Percentiles rank a stretch among this genome's conserved stretches.
Evolutionary conservation across 176 grass and related monocot genomes (phyloP).

Genomic region (Stipa capillata): DNA sequence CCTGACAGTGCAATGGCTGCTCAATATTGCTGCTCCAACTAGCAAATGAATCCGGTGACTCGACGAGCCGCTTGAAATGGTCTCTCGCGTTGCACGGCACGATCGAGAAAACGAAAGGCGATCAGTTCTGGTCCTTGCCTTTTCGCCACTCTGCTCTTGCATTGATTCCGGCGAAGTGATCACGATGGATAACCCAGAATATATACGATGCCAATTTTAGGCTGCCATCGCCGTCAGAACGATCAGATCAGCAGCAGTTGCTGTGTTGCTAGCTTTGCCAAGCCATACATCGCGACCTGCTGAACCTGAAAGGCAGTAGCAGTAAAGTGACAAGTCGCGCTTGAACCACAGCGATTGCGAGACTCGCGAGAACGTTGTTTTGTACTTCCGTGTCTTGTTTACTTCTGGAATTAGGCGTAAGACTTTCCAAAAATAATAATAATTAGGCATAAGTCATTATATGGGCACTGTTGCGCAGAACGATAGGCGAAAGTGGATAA

Average conservation of each 20-base stretch:
- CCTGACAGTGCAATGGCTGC: neutral
- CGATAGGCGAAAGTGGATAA: neutral
- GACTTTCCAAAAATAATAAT: too few species aligned
- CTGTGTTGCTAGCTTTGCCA: neutral
- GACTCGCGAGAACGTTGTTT: neutral
- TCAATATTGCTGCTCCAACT: neutral
- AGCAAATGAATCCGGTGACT: neutral
- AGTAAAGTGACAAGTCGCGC: neutral
- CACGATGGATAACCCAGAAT: neutral
- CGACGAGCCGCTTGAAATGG: neutral
- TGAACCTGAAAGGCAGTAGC: neutral
- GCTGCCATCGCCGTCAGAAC: neutral
- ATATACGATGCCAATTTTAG: neutral
- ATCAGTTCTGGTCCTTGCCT: neutral
- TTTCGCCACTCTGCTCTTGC: neutral
- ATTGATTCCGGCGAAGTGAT: neutral
- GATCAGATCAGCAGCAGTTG: neutral
- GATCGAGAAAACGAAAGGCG: neutral
- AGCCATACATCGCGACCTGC: neutral
- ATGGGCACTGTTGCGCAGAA: neutral
- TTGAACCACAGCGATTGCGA: neutral
- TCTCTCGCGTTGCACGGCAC: neutral
- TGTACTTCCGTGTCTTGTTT: neutral
- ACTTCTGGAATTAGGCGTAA: neutral
- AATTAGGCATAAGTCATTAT: neutral